These are phyloP conservation scores for Aspergillus piperis DNA, from an alignment of 2,329 filamentous ascomycete genomes.

Conservation along the genomic window DNA sequence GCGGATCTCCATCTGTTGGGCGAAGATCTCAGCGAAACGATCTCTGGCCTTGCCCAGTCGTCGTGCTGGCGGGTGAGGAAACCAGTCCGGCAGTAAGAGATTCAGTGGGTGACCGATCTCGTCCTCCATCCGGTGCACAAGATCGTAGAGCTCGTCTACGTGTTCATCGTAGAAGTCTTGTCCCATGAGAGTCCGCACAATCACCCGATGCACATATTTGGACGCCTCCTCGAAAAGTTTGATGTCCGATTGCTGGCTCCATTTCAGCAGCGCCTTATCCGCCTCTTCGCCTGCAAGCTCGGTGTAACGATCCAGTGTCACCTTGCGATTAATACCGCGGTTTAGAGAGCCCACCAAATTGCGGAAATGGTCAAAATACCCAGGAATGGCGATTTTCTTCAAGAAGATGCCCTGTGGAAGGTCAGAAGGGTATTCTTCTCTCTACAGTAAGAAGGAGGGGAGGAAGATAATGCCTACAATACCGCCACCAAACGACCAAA, in stretches of 20 bases:
- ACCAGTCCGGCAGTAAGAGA: neutral
- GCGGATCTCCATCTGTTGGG: neutral
- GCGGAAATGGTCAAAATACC: conserved; percentile 2
- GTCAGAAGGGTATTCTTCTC: neutral
- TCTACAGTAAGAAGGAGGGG: neutral
- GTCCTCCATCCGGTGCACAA: conserved; percentile 5
- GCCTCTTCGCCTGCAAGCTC: neutral
- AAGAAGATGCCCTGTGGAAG: neutral
- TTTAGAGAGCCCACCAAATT: neutral
- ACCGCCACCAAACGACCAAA: neutral
- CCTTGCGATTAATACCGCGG: neutral
- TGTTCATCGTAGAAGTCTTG: conserved; percentile 8
- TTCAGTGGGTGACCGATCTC: neutral
- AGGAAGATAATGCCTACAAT: neutral
- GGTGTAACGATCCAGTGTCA: neutral
- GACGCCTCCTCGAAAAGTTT: conserved; percentile 3
- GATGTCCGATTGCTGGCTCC: neutral
- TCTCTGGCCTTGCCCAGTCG: neutral
- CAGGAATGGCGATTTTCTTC: conserved; percentile 4
- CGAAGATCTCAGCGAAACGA: neutral
- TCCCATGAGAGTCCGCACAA: conserved; percentile 8
- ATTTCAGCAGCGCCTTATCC: neutral
- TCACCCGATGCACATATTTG: conserved; percentile 5
- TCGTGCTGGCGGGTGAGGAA: neutral
- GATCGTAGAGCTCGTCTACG: conserved; percentile 1